phyloP scores from a whole-genome alignment of 2,329 filamentous ascomycete species.

The Scorias spongiosa region DNA sequence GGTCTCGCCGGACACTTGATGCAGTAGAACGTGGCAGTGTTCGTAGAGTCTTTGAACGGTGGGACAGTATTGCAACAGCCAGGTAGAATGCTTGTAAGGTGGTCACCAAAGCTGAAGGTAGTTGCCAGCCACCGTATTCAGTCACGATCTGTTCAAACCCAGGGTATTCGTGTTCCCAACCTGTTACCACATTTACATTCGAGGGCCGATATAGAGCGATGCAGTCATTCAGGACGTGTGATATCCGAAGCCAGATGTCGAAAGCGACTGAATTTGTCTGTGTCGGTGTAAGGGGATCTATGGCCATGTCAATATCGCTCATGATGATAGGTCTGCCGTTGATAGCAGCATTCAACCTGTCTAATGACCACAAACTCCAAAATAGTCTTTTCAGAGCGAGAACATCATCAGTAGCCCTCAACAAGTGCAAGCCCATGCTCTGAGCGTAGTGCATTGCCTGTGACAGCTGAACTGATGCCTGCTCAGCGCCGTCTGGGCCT shows the following conservation, averaged over 20 bases:
- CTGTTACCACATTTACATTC: constrained; percentile 25
- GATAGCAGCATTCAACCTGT: constrained; percentile 32
- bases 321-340: constrained; percentile 33
- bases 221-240: constrained; percentile 30
- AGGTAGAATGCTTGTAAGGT: constrained; percentile 43
- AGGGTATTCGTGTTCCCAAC: constrained; percentile 33
- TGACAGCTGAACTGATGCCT: constrained; percentile 30
- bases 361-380: constrained; percentile 35
- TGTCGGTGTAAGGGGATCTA: constrained; percentile 26
- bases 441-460: constrained; percentile 36
- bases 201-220: constrained; percentile 33
- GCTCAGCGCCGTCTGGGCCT: constrained; percentile 31
- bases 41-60: constrained; percentile 29
- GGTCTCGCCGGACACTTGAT: constrained; percentile 38
- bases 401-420: constrained; percentile 6
- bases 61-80: constrained; percentile 40
- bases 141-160: constrained; percentile 30
- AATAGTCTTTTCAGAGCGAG: constrained; percentile 30
- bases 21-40: constrained; percentile 29
- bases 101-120: constrained; percentile 23
- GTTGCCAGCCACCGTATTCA: constrained; percentile 23
- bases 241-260: constrained; percentile 31
- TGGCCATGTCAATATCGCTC: constrained; percentile 32
- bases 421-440: constrained; percentile 33
- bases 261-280: constrained; percentile 32